Evolutionary conservation across 306 rosid genomes (phyloP).

Genomic region (Prunus padus): DNA sequence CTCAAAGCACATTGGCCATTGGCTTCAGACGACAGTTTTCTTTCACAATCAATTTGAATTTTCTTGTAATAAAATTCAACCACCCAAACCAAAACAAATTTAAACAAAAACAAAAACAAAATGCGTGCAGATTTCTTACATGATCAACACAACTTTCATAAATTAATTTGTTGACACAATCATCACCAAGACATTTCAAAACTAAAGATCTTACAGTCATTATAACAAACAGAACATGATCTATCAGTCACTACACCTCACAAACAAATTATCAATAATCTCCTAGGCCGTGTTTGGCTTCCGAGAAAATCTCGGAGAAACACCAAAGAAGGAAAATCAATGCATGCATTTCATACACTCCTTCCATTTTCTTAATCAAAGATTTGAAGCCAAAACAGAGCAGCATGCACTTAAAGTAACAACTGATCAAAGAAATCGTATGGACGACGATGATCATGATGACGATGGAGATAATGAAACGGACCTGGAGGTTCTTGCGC

Average conservation of each 20-base stretch:
- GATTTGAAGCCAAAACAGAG: background rate
- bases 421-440: background rate
- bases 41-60: background rate
- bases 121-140: background rate
- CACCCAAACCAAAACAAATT: background rate
- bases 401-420: background rate
- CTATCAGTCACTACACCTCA: background rate
- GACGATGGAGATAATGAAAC: background rate
- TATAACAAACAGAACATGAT: background rate
- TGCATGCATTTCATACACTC: background rate
- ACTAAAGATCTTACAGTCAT: background rate
- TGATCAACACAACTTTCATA: background rate
- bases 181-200: background rate
- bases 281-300: background rate
- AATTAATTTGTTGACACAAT: background rate
- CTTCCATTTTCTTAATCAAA: background rate
- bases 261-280: background rate
- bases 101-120: background rate
- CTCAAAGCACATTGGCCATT: background rate
- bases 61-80: background rate
- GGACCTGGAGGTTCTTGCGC: constrained; percentile 67
- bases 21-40: background rate
- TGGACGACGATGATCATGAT: background rate
- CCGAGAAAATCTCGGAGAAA: background rate
- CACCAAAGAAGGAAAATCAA: background rate